A percentile compares a stretch with the other conserved stretches of the same genome.
These are phyloP conservation scores for Anisodus tanguticus DNA, from an alignment of 257 asterid genomes.

Conservation along the genomic window DNA sequence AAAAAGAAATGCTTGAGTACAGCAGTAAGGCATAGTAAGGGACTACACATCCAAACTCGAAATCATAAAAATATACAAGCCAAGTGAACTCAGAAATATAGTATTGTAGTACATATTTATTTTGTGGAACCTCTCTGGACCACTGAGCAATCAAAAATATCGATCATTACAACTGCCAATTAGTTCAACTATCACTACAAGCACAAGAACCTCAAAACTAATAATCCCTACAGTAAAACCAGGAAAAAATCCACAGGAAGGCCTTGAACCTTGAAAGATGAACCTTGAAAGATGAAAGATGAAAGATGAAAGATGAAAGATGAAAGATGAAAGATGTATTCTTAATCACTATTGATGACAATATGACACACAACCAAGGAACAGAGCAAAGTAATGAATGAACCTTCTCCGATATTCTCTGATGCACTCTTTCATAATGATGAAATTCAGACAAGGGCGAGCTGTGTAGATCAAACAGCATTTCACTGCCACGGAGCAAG, in stretches of 20 bases:
- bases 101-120: not conserved
- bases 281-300: too few relatives aligned
- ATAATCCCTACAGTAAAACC: slow-evolving; percentile 5
- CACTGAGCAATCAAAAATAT: not conserved
- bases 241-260: not conserved
- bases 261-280: not conserved
- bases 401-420: slow-evolving; percentile 66
- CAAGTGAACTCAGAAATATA: not conserved
- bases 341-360: not conserved
- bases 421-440: slow-evolving; percentile 66
- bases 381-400: slow-evolving; percentile 34
- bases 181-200: not conserved
- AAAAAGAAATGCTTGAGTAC: slow-evolving; percentile 14
- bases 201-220: not conserved
- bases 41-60: not conserved
- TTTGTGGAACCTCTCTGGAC: not conserved
- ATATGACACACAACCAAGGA: not conserved
- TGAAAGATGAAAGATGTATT: not conserved
- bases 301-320: too few relatives aligned
- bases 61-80: not conserved
- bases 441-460: slow-evolving; percentile 72
- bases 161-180: not conserved
- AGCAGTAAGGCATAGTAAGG: not conserved
- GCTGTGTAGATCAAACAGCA: slow-evolving; percentile 55
- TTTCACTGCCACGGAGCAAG: slow-evolving; percentile 45